A percentile compares a stretch with the other conserved stretches of the same genome.
Evolutionary conservation across 257 asterid genomes (phyloP).

Genomic region (Schizonepeta tenuifolia): DNA sequence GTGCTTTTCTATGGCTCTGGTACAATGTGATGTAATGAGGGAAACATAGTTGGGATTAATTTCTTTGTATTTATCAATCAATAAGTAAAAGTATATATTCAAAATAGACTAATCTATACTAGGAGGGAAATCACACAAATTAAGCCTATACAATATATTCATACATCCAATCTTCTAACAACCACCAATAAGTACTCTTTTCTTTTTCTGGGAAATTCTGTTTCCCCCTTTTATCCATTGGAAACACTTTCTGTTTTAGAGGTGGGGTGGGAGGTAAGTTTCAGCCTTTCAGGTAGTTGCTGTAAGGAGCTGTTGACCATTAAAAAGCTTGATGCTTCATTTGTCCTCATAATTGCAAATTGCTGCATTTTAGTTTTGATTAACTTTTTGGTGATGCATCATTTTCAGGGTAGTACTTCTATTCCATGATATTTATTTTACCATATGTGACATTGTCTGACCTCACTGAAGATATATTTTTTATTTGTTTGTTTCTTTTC

Average conservation of each 20-base stretch:
- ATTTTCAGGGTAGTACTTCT: not conserved
- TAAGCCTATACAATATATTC: no score
- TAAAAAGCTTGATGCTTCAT: slow-evolving; percentile 15
- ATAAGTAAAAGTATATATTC: no score
- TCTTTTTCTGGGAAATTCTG: not conserved
- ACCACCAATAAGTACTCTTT: not conserved
- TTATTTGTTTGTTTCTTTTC: slow-evolving; percentile 5
- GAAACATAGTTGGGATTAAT: no score
- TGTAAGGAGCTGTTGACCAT: slow-evolving; percentile 11
- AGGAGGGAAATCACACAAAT: no score
- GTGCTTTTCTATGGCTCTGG: not conserved
- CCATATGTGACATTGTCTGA: slow-evolving; percentile 24
- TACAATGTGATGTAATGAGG: no score
- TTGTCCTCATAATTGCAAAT: slow-evolving; percentile 5
- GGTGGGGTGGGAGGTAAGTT: slow-evolving; percentile 1
- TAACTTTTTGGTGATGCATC: not conserved
- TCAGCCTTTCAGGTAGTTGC: slow-evolving; percentile 1
- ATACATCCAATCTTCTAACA: no score
- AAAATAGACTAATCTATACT: no score
- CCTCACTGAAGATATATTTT: not conserved
- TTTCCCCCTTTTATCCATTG: not conserved
- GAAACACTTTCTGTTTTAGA: not conserved
- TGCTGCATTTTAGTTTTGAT: not conserved
- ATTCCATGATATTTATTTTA: not conserved
- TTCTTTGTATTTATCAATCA: no score